Conservation (phyloP, 2,329 filamentous ascomycete species). For the Ophiostoma angusticollis region DNA sequence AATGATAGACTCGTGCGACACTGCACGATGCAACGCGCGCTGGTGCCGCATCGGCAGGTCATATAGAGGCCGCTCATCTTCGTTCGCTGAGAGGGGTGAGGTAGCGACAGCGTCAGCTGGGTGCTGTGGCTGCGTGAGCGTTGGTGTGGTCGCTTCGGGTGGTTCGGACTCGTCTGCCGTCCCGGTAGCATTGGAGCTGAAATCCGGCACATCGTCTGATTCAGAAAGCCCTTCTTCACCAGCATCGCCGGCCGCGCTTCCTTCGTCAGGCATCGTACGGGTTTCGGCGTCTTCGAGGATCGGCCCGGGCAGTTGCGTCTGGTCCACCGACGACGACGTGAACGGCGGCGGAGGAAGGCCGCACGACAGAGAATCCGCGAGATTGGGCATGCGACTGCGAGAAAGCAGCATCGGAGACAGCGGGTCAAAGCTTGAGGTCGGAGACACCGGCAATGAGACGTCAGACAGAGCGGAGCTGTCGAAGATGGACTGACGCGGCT, state of each 20-base stretch:
- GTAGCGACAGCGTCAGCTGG: no score
- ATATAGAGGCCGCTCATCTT: neutral
- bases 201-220: constrained; percentile 1
- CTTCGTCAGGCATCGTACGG: neutral
- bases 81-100: neutral
- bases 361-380: constrained; percentile 2
- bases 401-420: constrained; percentile 45
- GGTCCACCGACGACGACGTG: neutral
- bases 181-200: neutral
- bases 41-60: constrained; percentile 10
- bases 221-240: neutral
- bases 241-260: neutral
- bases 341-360: neutral
- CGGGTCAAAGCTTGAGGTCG: constrained; percentile 62
- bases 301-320: constrained; percentile 1
- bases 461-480: constrained; percentile 53
- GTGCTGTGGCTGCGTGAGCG: constrained; percentile 4
- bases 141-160: constrained; percentile 6
- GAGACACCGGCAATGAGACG: constrained; percentile 66
- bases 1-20: constrained; percentile 80
- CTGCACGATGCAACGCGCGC: constrained; percentile 42
- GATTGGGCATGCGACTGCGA: constrained; percentile 37
- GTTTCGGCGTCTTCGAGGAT: constrained; percentile 9
- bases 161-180: neutral
- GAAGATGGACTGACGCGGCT: constrained; percentile 62